Percentiles rank a stretch among this genome's conserved stretches.
Evolutionary conservation across 371 early-diverging fungal genomes (phyloP).

Genomic region (Basidiobolus meristosporus): DNA sequence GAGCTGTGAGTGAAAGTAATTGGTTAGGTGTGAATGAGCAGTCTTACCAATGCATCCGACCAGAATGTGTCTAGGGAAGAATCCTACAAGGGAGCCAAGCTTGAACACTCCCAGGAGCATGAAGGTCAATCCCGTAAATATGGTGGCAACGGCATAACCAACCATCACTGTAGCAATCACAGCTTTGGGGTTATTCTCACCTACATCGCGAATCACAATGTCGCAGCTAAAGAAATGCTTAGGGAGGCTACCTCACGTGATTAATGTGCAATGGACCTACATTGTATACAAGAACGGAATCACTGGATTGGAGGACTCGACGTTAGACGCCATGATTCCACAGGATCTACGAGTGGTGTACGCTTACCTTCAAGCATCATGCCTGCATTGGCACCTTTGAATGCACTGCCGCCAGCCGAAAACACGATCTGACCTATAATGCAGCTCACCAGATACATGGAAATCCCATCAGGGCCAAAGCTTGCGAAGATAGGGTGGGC

Average conservation of each 20-base stretch:
- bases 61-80: conserved; percentile 89
- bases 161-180: conserved; percentile 80
- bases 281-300: conserved; percentile 85
- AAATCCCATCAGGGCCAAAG: conserved; percentile 80
- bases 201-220: conserved; percentile 37
- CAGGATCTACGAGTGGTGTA: no score
- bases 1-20: background rate
- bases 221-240: conserved; percentile 20
- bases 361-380: conserved; percentile 84
- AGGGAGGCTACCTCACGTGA: background rate
- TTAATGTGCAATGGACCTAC: conserved; percentile 21
- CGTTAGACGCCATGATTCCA: no score
- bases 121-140: conserved; percentile 79
- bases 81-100: conserved; percentile 61
- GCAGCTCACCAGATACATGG: conserved; percentile 80
- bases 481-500: conserved; percentile 48
- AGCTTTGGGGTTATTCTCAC: conserved; percentile 27
- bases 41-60: conserved; percentile 82
- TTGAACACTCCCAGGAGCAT: conserved; percentile 64
- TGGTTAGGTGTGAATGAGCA: background rate
- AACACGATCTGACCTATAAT: conserved; percentile 60
- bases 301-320: conserved; percentile 10
- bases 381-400: conserved; percentile 80
- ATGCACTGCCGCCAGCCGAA: conserved; percentile 66
- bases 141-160: conserved; percentile 61